Evolutionary conservation across 2,329 filamentous ascomycete species (phyloP), one percentile per base, ranked within the genome.

Genomic region (Exophiala viscosa): DNA sequence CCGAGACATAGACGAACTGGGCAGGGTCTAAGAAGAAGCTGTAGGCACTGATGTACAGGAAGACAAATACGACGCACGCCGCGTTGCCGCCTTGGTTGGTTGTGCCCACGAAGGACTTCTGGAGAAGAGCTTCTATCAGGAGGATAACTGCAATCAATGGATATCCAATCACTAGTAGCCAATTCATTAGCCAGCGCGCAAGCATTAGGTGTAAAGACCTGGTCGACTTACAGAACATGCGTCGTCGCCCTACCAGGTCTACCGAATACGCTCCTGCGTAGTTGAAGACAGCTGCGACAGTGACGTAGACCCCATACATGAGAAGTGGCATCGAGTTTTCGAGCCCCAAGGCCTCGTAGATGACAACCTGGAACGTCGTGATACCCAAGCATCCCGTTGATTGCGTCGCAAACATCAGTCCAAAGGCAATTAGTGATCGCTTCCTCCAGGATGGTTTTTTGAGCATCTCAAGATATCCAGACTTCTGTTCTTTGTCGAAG

Each of bases 171-270:
- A 23, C 20, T 23, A 23, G 20, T n/a, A 23, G 20, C 6, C 20
- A 23, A 6, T 3, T 3, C 20, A 6, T 23, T 6, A 23, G 20
- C 20, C 20, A 23, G 6, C 20, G 20, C 20, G 20, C 20, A 23
- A 23, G 20, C 3, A 23, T 23, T 6, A 23, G 6, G 20, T 6
- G 3, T 23, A 23, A 23, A 3, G 20, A 23, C 20, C 20, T 23
- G 20, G 20, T 23, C 20, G 6, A 23, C 20, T 52, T 18, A 52
- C 49, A 35, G 28, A 52, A 35, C 15, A 52, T 36, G 2, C 10
- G 35, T n/a, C 85, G 76, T 10, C 85, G 77, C 5, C 85, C 85
- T 47, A 88, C 85, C 0, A 79, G 75, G 61, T 88, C 85, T 0
- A 85, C 87, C 0, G 81, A 41, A 34, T 74, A 69, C 74, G 79